These are phyloP conservation scores for Thuja plicata DNA, from an alignment of 83 land plant genomes.

Conservation along the genomic window DNA sequence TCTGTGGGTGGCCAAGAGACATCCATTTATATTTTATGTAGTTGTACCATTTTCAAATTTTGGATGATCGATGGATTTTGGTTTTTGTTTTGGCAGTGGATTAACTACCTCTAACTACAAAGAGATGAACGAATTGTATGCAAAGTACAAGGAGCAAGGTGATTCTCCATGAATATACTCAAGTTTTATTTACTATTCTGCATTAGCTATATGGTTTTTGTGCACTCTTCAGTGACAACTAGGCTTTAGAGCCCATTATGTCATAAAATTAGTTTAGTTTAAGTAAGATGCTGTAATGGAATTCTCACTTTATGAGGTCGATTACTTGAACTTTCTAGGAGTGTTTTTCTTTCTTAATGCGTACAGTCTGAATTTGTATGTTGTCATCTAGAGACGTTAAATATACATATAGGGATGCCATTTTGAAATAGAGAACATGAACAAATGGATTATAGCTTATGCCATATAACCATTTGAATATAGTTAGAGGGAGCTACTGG, in stretches of 20 bases:
- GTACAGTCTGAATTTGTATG: too few species aligned
- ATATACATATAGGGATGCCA: not conserved
- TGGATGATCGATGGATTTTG: not conserved
- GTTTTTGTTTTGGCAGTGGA: conserved; percentile 49
- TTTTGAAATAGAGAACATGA: not conserved
- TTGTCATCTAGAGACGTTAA: not conserved
- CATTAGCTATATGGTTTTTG: not conserved
- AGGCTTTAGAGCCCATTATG: too few species aligned
- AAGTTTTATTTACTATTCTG: not conserved
- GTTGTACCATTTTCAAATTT: not conserved
- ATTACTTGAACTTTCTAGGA: too few species aligned
- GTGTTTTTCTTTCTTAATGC: too few species aligned
- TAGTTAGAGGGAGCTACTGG: not conserved
- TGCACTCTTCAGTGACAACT: not conserved
- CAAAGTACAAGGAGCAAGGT: conserved; percentile 79
- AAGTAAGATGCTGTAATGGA: too few species aligned
- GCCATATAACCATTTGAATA: not conserved
- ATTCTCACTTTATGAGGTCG: too few species aligned
- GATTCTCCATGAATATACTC: not conserved
- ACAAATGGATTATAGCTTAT: not conserved
- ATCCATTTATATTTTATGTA: not conserved
- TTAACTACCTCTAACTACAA: conserved; percentile 76
- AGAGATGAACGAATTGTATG: conserved; percentile 61
- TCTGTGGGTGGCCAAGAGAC: not conserved
- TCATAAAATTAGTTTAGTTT: too few species aligned